Percentiles rank a stretch among this genome's conserved stretches.
phyloP scores from a whole-genome alignment of 208 protist species.

The Trypanosoma platydactyli region DNA sequence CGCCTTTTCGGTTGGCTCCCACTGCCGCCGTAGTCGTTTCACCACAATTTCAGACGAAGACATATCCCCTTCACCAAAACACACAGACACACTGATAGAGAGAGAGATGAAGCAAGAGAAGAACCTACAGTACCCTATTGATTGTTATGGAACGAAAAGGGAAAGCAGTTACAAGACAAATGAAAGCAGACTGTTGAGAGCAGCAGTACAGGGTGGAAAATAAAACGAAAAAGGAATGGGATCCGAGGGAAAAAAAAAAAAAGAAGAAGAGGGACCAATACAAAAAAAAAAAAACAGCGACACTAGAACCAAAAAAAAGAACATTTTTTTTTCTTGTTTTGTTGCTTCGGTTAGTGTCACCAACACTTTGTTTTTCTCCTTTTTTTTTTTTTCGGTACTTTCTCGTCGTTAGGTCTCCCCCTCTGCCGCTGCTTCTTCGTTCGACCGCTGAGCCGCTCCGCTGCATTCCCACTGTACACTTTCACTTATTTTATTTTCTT shows the following conservation, averaged over 20 bases:
- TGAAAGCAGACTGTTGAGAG: background rate
- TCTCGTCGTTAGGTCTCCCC: no score
- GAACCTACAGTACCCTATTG: background rate
- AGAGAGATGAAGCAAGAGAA: background rate
- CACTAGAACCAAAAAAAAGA: no score
- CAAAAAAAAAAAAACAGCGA: no score
- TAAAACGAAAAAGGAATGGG: no score
- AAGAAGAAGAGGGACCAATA: no score
- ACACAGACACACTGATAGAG: slow-evolving; percentile 2
- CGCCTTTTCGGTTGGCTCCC: slow-evolving; percentile 81
- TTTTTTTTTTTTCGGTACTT: no score
- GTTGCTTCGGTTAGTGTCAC: slow-evolving; percentile 1
- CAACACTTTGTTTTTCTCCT: slow-evolving; percentile 14
- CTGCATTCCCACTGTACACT: no score
- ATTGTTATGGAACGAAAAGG: background rate
- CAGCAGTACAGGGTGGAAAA: background rate
- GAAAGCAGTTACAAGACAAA: background rate
- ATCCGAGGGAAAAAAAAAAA: slow-evolving; percentile 9
- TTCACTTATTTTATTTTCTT: no score
- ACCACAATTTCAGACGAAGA: slow-evolving; percentile 37
- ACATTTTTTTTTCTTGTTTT: slow-evolving; percentile 1
- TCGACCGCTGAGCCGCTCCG: no score
- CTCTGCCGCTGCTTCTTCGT: no score
- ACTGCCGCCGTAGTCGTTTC: slow-evolving; percentile 78
- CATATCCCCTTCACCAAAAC: slow-evolving; percentile 9